Evolutionary conservation across 2,329 filamentous ascomycete species (phyloP).

Genomic region (Trichophaea hybrida): DNA sequence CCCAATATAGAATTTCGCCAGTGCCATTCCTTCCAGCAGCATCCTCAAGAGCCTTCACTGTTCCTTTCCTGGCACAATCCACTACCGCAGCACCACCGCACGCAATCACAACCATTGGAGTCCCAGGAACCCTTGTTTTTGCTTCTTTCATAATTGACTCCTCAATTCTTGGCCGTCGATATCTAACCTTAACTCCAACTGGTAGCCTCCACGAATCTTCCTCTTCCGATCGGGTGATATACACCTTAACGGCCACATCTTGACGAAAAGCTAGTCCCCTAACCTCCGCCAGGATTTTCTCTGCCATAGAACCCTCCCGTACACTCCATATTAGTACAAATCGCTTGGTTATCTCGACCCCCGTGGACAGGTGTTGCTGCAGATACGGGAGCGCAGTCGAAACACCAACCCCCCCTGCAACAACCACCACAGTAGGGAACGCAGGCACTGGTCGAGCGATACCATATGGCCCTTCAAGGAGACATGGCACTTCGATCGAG

Average conservation of each 20-base stretch:
- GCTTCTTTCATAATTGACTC: not conserved
- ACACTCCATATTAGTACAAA: constrained; percentile 10
- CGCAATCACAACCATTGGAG: not conserved
- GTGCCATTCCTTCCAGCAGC: not conserved
- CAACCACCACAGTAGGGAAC: constrained; percentile 20
- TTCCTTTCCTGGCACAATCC: constrained; percentile 3
- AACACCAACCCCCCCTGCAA: constrained; percentile 22
- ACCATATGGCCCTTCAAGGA: constrained; percentile 23
- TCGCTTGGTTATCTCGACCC: not conserved
- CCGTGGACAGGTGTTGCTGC: not conserved
- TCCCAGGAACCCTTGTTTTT: not conserved
- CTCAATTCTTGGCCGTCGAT: constrained; percentile 2
- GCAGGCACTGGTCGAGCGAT: constrained; percentile 19
- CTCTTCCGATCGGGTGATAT: not conserved
- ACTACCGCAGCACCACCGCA: constrained; percentile 2
- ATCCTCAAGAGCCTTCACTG: not conserved
- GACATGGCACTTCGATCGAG: constrained; percentile 17
- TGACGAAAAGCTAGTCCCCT: not conserved
- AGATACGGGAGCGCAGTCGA: constrained; percentile 22
- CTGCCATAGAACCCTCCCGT: constrained; percentile 4
- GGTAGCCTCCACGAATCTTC: constrained; percentile 1
- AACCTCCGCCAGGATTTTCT: not conserved
- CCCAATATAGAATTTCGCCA: constrained; percentile 4
- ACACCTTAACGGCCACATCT: constrained; percentile 1
- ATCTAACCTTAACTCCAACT: constrained; percentile 2